Base-by-base conservation (phyloP, 1,284 basidiomycete genomes). In the Microbotryum lychnidis-dioicae region DNA sequence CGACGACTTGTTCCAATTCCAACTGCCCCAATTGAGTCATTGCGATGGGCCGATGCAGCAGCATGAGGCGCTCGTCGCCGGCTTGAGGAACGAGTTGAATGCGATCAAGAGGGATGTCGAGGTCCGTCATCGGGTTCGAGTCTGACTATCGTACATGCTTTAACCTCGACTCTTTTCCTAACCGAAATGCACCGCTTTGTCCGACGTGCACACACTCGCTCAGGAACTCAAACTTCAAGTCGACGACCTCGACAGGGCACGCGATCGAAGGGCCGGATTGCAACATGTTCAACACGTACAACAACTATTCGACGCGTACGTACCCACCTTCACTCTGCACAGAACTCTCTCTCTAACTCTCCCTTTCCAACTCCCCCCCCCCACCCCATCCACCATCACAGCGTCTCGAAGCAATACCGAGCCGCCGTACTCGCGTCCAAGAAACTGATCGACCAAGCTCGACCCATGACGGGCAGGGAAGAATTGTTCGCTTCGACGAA, bases 31-130 rank as follows among this genome's bases (percentile, higher is more conserved):
- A 6, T 77, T 93, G 54, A 78, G 79, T 9, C 73, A 77, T 53
- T 91, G 86, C 72, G 77, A 74, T 14, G 87, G 86, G 0, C 84
- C 88, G 2, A 75, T 87, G 6, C 73, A 79, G 0, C 72, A 82
- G 6, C 89, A 91, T 69, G 85, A 89, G 71, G 81, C 83, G 56
- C 79, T 87, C 56, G 83, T 84, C 0, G 82, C 82, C 3, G 89
- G 90, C 72, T 74, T 91, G 60, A 79, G 87, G 42, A 84, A 86
- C 58, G 89, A 92, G 69, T 76, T 90, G 16, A 84, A 85, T 50
- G 71, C 74, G 0, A 79, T 88, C 37, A 77, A 79, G 4, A 78
- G 78, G 50, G 82, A 85, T 61, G 76, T 91, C 16, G 85, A 91
- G 79, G 89, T 90, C 69, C 66, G 83, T 71, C 25, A 25, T 25